phyloP scores from a whole-genome alignment of 169 alveolate species.

The Plasmodium malariae region DNA sequence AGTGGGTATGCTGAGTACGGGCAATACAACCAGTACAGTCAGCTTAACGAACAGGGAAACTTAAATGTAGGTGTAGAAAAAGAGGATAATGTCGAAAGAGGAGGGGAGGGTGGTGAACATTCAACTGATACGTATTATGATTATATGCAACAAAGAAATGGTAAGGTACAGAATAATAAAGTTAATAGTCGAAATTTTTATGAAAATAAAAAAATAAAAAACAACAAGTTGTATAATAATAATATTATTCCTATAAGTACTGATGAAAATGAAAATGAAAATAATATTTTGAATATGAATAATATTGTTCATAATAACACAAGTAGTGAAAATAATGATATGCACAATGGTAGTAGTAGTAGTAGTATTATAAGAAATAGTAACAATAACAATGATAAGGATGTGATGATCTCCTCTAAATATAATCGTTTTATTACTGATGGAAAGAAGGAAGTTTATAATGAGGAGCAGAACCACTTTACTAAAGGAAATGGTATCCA shows the following conservation, averaged over 20 bases:
- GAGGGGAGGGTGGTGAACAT: background rate
- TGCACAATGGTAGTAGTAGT: background rate
- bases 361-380: background rate
- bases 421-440: background rate
- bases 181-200: background rate
- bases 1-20: too few species aligned
- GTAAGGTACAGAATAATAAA: background rate
- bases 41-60: background rate
- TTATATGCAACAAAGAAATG: background rate
- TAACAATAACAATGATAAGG: background rate
- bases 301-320: too few species aligned
- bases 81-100: background rate
- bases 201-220: constrained; percentile 5
- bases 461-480: background rate
- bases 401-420: too few species aligned
- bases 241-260: too few species aligned
- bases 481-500: background rate
- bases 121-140: constrained; percentile 4
- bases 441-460: background rate
- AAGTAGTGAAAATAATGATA: background rate
- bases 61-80: too few species aligned
- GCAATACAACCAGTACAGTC: background rate
- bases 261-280: too few species aligned
- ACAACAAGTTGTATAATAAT: background rate
- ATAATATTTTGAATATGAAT: too few species aligned